Base-by-base conservation (phyloP, 768 basidiomycete genomes). In the Stropharia rugosoannulata region DNA sequence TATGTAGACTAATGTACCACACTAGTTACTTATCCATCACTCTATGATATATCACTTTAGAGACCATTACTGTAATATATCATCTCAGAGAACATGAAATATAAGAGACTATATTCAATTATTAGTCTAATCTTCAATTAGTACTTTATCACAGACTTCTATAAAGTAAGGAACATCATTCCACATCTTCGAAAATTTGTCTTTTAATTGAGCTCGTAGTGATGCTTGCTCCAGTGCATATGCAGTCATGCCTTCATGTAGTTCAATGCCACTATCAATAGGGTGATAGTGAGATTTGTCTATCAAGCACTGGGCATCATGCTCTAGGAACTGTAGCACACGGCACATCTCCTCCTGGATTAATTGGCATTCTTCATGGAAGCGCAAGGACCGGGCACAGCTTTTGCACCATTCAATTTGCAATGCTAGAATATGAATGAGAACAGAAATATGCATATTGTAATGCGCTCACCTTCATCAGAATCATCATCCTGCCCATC, bases 321-420 rank as follows among this genome's bases (percentile, higher is more conserved):
- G 22, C 22, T 22, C 22, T 4, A 53, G 44, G 18, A 55, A 59
- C 3, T 46, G 48, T 19, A 55, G 8, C 15, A 54, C 42, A 1
- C 53, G 52, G 1, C 53, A 40, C 53, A 54, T 54, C 37, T 59
- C 58, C 29, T 59, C 58, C 18, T 25, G 27, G 0, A 59, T n/a
- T 5, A 59, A 41, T 9, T 18, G n/a, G 4, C 49, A n/a, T 19
- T 59, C 58, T 42, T 59, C 58, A 5, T 18, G 18, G 27, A 37
- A 50, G 13, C 58, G 47, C 16, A 25, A 41, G 2, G 40, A 48
- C 0, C 58, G 52, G 8, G 53, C 53, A 16, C 53, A 39, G 16
- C 18, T 55, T 10, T 36, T 4, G 22, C 53, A 54, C 48, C 53
- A 59, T 27, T 59, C 58, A 25, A 54, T 54, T n/a, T 47, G 3